A percentile compares a stretch with the other conserved stretches of the same genome.
Evolutionary conservation across 2,329 filamentous ascomycete species (phyloP).

Genomic region (Fusarium cicatricum): DNA sequence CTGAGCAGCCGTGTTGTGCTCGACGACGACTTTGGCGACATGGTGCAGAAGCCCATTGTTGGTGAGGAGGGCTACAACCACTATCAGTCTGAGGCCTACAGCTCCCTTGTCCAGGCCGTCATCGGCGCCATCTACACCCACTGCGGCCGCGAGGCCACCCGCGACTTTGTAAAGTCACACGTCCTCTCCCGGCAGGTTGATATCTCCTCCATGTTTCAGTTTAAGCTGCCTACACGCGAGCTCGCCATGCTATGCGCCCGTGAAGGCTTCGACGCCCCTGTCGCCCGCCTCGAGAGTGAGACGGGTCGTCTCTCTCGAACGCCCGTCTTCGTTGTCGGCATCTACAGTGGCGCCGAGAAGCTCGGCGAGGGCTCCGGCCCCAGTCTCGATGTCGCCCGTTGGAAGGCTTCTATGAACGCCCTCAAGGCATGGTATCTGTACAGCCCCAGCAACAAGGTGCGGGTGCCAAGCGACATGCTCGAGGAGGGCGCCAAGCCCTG

Average conservation of each 20-base stretch:
- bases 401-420: constrained; percentile 82
- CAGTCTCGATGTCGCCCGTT: constrained; percentile 78
- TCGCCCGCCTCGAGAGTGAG: constrained; percentile 88
- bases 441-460: constrained; percentile 72
- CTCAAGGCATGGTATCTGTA: constrained; percentile 98
- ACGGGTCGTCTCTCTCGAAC: constrained; percentile 85
- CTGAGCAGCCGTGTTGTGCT: constrained; percentile 80
- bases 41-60: constrained; percentile 39
- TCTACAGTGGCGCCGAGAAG: constrained; percentile 91
- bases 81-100: constrained; percentile 77
- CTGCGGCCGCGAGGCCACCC: constrained; percentile 78
- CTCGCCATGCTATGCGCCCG: constrained; percentile 82
- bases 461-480: constrained; percentile 75
- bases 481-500: constrained; percentile 67
- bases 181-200: constrained; percentile 82
- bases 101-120: constrained; percentile 83
- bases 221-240: constrained; percentile 84
- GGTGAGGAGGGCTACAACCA: constrained; percentile 59
- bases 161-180: constrained; percentile 84
- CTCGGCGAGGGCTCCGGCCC: constrained; percentile 88
- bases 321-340: constrained; percentile 92
- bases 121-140: constrained; percentile 88
- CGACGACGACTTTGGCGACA: constrained; percentile 85
- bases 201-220: constrained; percentile 80
- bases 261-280: constrained; percentile 87